Conservation (phyloP, 139 green algal genomes). For the Micractinium conductrix region DNA sequence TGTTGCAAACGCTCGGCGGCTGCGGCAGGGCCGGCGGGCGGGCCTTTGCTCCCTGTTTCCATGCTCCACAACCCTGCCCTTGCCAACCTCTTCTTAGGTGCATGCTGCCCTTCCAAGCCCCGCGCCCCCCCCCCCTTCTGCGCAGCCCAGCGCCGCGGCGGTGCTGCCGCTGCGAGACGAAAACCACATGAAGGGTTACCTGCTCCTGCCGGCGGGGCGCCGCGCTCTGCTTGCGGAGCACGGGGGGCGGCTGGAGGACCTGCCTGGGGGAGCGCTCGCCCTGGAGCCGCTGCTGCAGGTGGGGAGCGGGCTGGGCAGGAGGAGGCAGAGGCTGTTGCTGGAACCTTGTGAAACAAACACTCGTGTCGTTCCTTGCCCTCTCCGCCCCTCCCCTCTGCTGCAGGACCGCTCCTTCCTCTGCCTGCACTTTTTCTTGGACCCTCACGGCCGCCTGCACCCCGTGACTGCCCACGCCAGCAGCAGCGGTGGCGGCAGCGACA, state of each 20-base stretch:
- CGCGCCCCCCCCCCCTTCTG: neutral
- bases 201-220: slow-evolving; percentile 39
- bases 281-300: slow-evolving; percentile 40
- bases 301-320: neutral
- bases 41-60: too few species aligned
- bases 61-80: neutral
- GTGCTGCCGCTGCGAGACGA: slow-evolving; percentile 41
- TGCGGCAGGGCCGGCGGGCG: too few species aligned
- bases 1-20: too few species aligned
- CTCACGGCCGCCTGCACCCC: slow-evolving; percentile 5
- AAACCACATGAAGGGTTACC: slow-evolving; percentile 48
- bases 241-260: neutral
- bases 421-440: slow-evolving; percentile 49
- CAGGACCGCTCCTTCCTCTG: slow-evolving; percentile 53
- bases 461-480: neutral
- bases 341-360: neutral
- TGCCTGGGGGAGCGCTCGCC: neutral
- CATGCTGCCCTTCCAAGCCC: neutral
- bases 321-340: neutral
- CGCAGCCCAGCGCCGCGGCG: slow-evolving; percentile 22
- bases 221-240: slow-evolving; percentile 22
- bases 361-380: neutral
- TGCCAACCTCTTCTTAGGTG: neutral
- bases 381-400: neutral
- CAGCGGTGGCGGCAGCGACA: neutral